phyloP scores from a whole-genome alignment of 1,284 basidiomycete genomes.

The Cystobasidiaceae sp. region DNA sequence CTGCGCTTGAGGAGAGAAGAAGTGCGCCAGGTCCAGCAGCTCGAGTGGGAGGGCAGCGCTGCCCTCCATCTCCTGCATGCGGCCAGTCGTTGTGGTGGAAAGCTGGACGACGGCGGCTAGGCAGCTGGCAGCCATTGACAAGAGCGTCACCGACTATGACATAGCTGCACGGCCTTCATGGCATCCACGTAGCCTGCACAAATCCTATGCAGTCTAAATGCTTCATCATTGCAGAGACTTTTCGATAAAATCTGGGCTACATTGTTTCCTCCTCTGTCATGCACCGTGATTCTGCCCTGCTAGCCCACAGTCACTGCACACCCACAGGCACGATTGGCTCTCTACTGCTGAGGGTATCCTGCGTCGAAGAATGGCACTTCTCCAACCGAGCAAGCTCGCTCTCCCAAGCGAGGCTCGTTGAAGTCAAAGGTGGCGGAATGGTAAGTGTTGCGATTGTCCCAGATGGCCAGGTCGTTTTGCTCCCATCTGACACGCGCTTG shows the following conservation, averaged over 20 bases:
- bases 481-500: conserved; percentile 51
- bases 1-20: conserved; percentile 15
- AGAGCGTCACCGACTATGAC: too few species aligned
- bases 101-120: too few species aligned
- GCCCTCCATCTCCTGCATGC: neutral
- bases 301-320: too few species aligned
- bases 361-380: conserved; percentile 39
- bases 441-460: neutral
- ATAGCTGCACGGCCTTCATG: too few species aligned
- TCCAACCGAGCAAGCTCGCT: neutral
- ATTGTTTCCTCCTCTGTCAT: too few species aligned
- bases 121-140: too few species aligned
- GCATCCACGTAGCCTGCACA: too few species aligned
- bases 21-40: conserved; percentile 3
- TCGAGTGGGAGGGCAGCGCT: neutral
- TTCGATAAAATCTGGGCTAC: too few species aligned
- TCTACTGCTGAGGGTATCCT: conserved; percentile 40
- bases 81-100: neutral
- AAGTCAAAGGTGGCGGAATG: neutral
- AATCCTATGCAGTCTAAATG: too few species aligned
- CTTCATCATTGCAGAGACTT: too few species aligned
- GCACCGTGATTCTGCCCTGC: too few species aligned
- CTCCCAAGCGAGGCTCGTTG: neutral
- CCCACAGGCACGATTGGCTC: too few species aligned
- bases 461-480: neutral